Conservation (phyloP, 768 basidiomycete species). For the Gautieria morchelliformis region DNA sequence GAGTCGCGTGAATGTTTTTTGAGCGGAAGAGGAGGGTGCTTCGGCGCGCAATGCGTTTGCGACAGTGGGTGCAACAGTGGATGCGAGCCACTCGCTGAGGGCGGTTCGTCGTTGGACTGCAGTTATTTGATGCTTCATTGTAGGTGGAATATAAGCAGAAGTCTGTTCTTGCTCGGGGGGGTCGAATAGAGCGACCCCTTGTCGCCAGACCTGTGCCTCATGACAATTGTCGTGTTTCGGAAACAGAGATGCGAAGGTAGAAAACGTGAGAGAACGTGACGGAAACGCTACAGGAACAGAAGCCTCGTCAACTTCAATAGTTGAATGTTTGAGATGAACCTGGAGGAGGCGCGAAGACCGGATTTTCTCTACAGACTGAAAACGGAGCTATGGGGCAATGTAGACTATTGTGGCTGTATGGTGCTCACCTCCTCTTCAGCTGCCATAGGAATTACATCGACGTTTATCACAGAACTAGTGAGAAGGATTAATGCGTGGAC, state of each 20-base stretch:
- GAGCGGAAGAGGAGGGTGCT: slow-evolving; percentile 33
- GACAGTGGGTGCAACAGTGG: slow-evolving; percentile 56
- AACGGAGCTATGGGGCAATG: background rate
- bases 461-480: slow-evolving; percentile 13
- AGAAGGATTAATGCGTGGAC: background rate
- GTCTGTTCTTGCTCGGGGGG: slow-evolving; percentile 58
- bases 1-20: slow-evolving; percentile 63
- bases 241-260: slow-evolving; percentile 67
- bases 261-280: slow-evolving; percentile 57
- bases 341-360: slow-evolving; percentile 57
- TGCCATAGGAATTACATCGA: slow-evolving; percentile 18
- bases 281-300: slow-evolving; percentile 64
- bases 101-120: slow-evolving; percentile 67
- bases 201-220: slow-evolving; percentile 77
- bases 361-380: background rate
- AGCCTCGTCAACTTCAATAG: slow-evolving; percentile 60
- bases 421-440: slow-evolving; percentile 15
- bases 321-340: slow-evolving; percentile 66
- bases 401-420: background rate
- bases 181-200: slow-evolving; percentile 86
- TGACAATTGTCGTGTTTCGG: slow-evolving; percentile 58
- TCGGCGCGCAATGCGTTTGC: slow-evolving; percentile 50
- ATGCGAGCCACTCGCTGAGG: slow-evolving; percentile 78
- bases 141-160: slow-evolving; percentile 39
- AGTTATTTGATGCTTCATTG: slow-evolving; percentile 50